Conservation (phyloP, 257 asterid genomes). For the Jacaranda copaia region DNA sequence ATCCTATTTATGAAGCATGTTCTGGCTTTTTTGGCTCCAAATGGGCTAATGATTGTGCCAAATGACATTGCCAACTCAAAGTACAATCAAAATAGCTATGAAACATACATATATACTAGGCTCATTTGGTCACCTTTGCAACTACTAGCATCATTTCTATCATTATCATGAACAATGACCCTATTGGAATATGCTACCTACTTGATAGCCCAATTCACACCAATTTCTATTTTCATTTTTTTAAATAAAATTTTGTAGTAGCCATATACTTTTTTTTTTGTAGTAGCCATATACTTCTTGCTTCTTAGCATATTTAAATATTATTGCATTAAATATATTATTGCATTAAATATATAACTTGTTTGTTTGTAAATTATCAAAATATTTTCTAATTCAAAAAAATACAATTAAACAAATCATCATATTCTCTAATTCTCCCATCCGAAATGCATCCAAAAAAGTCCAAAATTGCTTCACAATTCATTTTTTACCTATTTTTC, state of each 20-base stretch:
- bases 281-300: neutral
- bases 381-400: too few species aligned
- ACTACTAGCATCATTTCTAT: neutral
- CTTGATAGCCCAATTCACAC: constrained; percentile 22
- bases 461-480: too few species aligned
- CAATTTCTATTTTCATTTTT: neutral
- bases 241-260: neutral
- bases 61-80: constrained; percentile 20
- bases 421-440: too few species aligned
- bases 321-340: constrained; percentile 34
- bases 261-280: neutral
- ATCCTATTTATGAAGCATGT: neutral
- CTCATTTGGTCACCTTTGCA: neutral
- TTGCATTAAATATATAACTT: too few species aligned
- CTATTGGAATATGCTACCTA: constrained; percentile 16
- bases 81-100: neutral
- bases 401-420: too few species aligned
- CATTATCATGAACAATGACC: constrained; percentile 14
- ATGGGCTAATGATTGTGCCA: constrained; percentile 17
- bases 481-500: too few species aligned
- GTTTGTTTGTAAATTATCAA: too few species aligned
- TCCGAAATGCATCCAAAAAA: too few species aligned
- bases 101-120: neutral
- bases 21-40: neutral
- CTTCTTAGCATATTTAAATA: constrained; percentile 31